phyloP scores from a whole-genome alignment of 2,329 filamentous ascomycete genomes.

The Neobulgaria alba region DNA sequence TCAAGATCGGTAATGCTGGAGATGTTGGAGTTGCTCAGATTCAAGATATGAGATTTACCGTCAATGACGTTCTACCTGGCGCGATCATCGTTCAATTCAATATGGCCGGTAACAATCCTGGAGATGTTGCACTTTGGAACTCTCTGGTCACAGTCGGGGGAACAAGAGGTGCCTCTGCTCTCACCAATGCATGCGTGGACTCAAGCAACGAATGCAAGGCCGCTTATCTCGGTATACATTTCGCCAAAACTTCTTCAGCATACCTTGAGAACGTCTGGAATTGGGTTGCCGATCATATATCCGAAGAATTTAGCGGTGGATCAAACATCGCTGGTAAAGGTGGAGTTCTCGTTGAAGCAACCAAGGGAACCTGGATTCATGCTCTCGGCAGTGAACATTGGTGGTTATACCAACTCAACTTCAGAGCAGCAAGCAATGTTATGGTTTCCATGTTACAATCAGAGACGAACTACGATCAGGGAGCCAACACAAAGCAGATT shows the following conservation, averaged over 20 bases:
- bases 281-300: slow-evolving; percentile 25
- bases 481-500: slow-evolving; percentile 1
- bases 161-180: slow-evolving; percentile 32
- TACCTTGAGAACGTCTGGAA: slow-evolving; percentile 48
- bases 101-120: slow-evolving; percentile 36
- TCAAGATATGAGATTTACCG: slow-evolving; percentile 44
- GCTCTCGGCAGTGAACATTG: slow-evolving; percentile 3
- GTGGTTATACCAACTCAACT: slow-evolving; percentile 3
- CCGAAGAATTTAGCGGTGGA: slow-evolving; percentile 3
- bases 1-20: slow-evolving; percentile 41
- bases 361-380: slow-evolving; percentile 2
- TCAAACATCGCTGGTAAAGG: slow-evolving; percentile 1
- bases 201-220: slow-evolving; percentile 36
- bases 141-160: slow-evolving; percentile 39
- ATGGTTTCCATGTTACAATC: slow-evolving; percentile 1
- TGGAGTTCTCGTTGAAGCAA: slow-evolving; percentile 1
- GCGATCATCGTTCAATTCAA: slow-evolving; percentile 41
- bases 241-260: slow-evolving; percentile 36
- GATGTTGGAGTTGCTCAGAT: slow-evolving; percentile 43
- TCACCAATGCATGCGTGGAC: slow-evolving; percentile 33
- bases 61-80: slow-evolving; percentile 36
- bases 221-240: slow-evolving; percentile 41
- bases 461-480: slow-evolving; percentile 4
- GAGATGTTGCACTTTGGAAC: slow-evolving; percentile 44
- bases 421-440: slow-evolving; percentile 1